phyloP scores from a whole-genome alignment of 257 asterid species.

The Buddleja alternifolia region DNA sequence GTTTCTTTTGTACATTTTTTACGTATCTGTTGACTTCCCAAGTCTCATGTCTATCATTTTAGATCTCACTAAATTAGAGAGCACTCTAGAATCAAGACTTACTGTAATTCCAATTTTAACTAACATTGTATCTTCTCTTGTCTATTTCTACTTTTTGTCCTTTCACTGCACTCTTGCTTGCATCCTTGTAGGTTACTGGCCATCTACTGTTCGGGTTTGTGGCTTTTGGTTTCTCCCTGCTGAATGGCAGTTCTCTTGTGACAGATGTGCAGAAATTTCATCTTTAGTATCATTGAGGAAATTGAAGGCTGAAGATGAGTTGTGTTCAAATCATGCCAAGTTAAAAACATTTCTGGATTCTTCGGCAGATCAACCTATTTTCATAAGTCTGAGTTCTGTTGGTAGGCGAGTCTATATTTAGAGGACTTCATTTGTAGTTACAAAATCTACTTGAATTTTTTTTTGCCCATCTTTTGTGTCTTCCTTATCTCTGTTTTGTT shows the following conservation, averaged over 20 bases:
- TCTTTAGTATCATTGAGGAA: constrained; percentile 37
- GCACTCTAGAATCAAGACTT: not conserved
- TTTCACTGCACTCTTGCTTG: constrained; percentile 18
- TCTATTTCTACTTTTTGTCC: not conserved
- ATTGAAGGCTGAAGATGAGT: constrained; percentile 39
- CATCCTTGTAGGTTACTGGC: constrained; percentile 79
- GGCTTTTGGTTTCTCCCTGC: constrained; percentile 92
- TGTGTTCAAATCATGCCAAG: constrained; percentile 62
- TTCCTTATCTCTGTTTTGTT: not conserved
- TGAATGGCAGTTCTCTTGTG: constrained; percentile 92
- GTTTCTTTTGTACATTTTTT: not conserved
- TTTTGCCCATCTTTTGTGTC: constrained; percentile 1
- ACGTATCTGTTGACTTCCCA: constrained; percentile 11
- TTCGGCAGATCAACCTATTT: constrained; percentile 62
- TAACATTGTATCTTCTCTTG: not conserved
- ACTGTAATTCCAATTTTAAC: not conserved
- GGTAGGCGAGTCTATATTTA: constrained; percentile 70
- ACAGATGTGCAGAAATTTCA: constrained; percentile 67
- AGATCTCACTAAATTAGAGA: constrained; percentile 7
- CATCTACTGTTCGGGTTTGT: constrained; percentile 79
- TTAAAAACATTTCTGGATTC: constrained; percentile 54
- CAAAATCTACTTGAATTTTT: not conserved
- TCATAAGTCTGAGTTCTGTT: constrained; percentile 78
- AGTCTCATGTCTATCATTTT: constrained; percentile 1
- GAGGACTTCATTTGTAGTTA: constrained; percentile 4